Conservation (phyloP, 345 rosid species). For the Eucalyptus caleyi region DNA sequence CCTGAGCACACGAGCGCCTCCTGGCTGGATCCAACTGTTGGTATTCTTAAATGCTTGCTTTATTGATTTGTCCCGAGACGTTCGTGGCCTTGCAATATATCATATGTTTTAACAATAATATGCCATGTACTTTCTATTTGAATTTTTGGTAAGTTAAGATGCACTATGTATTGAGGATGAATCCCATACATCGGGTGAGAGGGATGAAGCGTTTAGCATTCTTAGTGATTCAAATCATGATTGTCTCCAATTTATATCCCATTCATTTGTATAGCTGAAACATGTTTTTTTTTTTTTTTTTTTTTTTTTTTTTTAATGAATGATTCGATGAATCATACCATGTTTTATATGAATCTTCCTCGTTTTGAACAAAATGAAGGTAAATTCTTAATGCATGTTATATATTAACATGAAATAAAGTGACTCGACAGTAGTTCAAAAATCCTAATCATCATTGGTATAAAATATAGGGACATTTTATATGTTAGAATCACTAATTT, state of each 20-base stretch:
- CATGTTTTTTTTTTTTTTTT: too few species aligned
- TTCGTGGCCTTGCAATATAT: neutral
- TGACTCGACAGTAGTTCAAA: too few species aligned
- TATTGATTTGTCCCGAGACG: fast-evolving
- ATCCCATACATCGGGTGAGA: neutral
- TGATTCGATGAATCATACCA: too few species aligned
- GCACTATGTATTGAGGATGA: neutral
- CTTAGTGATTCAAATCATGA: neutral
- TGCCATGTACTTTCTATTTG: neutral
- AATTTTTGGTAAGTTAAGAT: neutral
- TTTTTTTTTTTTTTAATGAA: too few species aligned
- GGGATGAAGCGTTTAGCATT: neutral
- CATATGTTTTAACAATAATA: neutral
- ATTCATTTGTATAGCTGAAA: neutral
- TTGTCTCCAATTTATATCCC: neutral
- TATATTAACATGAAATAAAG: neutral
- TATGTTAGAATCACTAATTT: neutral
- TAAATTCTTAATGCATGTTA: neutral
- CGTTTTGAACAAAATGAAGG: neutral
- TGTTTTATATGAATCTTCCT: too few species aligned
- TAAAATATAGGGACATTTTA: neutral
- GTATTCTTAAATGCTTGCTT: neutral
- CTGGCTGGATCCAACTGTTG: neutral
- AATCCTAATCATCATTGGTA: neutral
- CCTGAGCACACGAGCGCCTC: neutral